phyloP scores from a whole-genome alignment of 352 stramenopile species.

The Phytophthora pseudosyringae region DNA sequence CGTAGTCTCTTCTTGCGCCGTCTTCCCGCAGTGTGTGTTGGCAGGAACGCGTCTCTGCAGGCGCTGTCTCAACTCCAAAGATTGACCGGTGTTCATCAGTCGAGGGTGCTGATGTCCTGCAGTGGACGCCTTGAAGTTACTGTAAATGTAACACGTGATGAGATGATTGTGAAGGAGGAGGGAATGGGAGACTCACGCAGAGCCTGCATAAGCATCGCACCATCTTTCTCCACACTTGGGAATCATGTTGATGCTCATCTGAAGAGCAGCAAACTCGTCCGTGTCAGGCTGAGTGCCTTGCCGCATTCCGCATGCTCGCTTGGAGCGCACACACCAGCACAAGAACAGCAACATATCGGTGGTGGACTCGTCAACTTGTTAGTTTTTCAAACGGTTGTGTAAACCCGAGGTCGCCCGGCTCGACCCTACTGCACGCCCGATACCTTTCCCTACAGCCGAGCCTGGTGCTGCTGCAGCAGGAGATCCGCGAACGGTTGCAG shows the following conservation, averaged over 20 bases:
- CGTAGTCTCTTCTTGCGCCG: constrained; percentile 6
- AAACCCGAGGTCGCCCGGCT: not conserved
- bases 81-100: constrained; percentile 21
- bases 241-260: not conserved
- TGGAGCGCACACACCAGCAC: not conserved
- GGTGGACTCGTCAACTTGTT: constrained; percentile 21
- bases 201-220: not conserved
- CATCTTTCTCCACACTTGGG: constrained; percentile 1
- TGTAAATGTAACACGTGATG: not conserved
- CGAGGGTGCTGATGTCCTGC: constrained; percentile 1
- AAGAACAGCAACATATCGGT: constrained; percentile 1
- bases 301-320: not conserved
- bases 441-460: constrained; percentile 32
- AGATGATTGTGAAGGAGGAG: constrained; percentile 1
- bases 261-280: not conserved
- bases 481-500: constrained; percentile 70
- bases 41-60: constrained; percentile 18
- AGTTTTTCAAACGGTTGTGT: constrained; percentile 1
- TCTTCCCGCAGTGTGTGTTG: constrained; percentile 5
- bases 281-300: not conserved
- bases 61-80: constrained; percentile 21
- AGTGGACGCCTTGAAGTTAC: constrained; percentile 19
- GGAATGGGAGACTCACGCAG: not conserved
- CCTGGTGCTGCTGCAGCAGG: constrained; percentile 49
- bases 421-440: not conserved